phyloP scores from a whole-genome alignment of 1,139 yeast genomes.

The Meyerozyma guilliermondii region DNA sequence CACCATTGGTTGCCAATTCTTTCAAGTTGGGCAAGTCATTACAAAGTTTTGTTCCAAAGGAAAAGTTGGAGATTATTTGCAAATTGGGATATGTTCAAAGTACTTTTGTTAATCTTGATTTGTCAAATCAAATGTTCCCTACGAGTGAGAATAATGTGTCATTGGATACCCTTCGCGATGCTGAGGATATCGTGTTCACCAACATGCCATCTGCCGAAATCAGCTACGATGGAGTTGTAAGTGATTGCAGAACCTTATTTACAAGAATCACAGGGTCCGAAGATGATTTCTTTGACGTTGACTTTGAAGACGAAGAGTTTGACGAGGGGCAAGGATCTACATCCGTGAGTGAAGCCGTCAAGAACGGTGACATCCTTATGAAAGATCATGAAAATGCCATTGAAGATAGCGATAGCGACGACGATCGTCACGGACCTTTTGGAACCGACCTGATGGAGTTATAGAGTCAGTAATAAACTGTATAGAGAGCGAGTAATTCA shows the following conservation, averaged over 20 bases:
- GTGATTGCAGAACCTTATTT: conserved; percentile 75
- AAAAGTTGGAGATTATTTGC: conserved; percentile 69
- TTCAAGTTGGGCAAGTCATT: conserved; percentile 82
- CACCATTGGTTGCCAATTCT: conserved; percentile 64
- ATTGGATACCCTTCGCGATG: conserved; percentile 24
- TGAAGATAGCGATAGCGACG: conserved; percentile 36
- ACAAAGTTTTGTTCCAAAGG: conserved; percentile 78
- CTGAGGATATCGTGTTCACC: conserved; percentile 52
- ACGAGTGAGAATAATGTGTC: conserved; percentile 25
- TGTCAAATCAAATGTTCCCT: conserved; percentile 36
- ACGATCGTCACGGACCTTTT: conserved; percentile 50
- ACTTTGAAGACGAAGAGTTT: conserved; percentile 84
- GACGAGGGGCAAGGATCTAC: conserved; percentile 8
- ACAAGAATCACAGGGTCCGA: conserved; percentile 81
- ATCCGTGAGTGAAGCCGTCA: conserved; percentile 4
- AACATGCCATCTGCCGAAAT: conserved; percentile 78
- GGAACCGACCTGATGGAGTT: conserved; percentile 70
- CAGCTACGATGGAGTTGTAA: conserved; percentile 83
- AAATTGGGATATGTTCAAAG: conserved; percentile 78
- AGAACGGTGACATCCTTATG: conserved; percentile 6
- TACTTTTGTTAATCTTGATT: conserved; percentile 46
- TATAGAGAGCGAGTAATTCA: not conserved
- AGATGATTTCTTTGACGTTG: conserved; percentile 93
- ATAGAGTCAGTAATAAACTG: conserved; percentile 14
- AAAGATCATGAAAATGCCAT: conserved; percentile 33